Evolutionary conservation across 202 grass and related monocot genomes (phyloP), one percentile per base, ranked within the genome.

Genomic region (Cymbopogon flexuosus): DNA sequence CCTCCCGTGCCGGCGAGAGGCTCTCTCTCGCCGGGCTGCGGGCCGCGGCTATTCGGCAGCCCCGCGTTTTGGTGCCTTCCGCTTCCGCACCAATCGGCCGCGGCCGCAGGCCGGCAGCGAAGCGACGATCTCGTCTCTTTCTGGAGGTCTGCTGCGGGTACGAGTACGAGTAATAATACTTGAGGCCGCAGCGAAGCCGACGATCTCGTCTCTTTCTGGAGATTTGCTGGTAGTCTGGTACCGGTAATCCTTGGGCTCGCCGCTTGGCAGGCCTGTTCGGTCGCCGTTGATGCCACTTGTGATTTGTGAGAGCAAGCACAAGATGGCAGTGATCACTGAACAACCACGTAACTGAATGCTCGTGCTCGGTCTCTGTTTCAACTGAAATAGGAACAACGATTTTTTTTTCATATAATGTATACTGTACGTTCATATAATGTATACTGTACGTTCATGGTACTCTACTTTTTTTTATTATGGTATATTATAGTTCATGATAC

Each of bases 31-130:
- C 43, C 13, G 43, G 43, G 3, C 41, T 29, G 22, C 40, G 41
- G 9, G 64, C 71, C 47, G 78, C 87, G 77, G 82, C 82, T 15
- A 76, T 52, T 61, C 73, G 47, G 37, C 35, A 77, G 42, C 69
- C n/a, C 52, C 42, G 14, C 27, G 13, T 66, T 72, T 70, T 70
- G 57, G 73, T 56, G 27, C 73, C 41, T 68, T 31, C 68, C 41
- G n/a, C 18, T 21, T 69, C 6, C 71, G 59, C 82, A 40, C 47
- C 54, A 9, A 46, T 39, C 65, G 23, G 65, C 24, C 42, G 8
- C 7, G 45, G 29, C 40, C 43, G 13, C 3, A 31, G 7, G 36
- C 36, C 10, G 7, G 16, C 61, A 35, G 71, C n/a, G 57, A 80
- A 56, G 15, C 34, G 49, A 47, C 63, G 16, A 21, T 19, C 29